Evolutionary conservation across 805 yeast species (phyloP).

Genomic region (Trichomonascus vanleenenianus): DNA sequence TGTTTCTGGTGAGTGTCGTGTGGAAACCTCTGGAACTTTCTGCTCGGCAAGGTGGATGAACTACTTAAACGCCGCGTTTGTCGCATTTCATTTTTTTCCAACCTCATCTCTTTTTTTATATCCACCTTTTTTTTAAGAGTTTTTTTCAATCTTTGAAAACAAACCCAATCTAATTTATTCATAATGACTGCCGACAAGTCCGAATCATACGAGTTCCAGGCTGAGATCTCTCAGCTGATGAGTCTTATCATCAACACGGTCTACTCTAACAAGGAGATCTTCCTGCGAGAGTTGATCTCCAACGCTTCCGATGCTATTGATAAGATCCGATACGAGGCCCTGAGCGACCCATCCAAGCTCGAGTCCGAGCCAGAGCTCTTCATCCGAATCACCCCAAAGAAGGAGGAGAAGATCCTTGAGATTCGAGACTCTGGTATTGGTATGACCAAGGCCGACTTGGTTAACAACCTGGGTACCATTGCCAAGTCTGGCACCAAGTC

Average conservation of each 20-base stretch:
- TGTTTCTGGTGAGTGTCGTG: too few species aligned
- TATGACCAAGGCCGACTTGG: constrained; percentile 99
- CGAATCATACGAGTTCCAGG: constrained; percentile 75
- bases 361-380: constrained; percentile 94
- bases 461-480: constrained; percentile 98
- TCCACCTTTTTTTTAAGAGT: not conserved
- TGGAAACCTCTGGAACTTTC: constrained; percentile 1
- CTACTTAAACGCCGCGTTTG: too few species aligned
- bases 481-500: constrained; percentile 99
- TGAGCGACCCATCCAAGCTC: constrained; percentile 83
- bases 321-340: constrained; percentile 94
- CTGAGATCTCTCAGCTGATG: constrained; percentile 99
- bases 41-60: not conserved
- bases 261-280: constrained; percentile 97
- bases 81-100: too few species aligned
- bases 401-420: constrained; percentile 89
- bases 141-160: constrained; percentile 4
- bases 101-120: too few species aligned
- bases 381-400: constrained; percentile 95
- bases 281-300: constrained; percentile 97
- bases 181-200: constrained; percentile 30
- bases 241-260: constrained; percentile 99
- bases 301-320: constrained; percentile 99
- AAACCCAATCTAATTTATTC: constrained; percentile 1
- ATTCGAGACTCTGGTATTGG: constrained; percentile 99